Evolutionary conservation across 176 grass and related monocot genomes (phyloP).

Genomic region (Oryza officinalis): DNA sequence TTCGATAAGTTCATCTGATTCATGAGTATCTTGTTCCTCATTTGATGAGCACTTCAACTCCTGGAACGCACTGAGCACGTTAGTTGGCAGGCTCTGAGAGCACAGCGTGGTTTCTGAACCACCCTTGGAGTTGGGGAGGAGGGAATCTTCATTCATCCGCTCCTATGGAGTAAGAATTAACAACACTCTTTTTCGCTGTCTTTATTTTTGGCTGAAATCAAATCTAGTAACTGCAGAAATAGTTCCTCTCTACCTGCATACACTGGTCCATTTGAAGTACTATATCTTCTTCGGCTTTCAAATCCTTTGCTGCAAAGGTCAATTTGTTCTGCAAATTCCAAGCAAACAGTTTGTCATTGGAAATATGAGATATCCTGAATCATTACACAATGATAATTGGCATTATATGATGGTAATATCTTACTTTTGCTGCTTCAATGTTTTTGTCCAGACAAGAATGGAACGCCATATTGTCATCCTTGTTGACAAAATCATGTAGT

Average conservation of each 20-base stretch:
- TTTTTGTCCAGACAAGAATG: constrained; percentile 56
- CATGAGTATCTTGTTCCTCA: constrained; percentile 44
- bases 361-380: background rate
- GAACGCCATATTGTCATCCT: constrained; percentile 67
- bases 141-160: constrained; percentile 43
- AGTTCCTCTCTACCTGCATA: constrained; percentile 51
- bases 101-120: constrained; percentile 17
- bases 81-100: constrained; percentile 42
- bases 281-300: constrained; percentile 43
- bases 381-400: background rate
- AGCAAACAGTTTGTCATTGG: background rate
- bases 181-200: background rate
- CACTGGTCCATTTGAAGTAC: constrained; percentile 42
- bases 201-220: background rate
- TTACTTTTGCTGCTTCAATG: constrained; percentile 62
- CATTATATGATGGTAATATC: background rate
- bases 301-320: constrained; percentile 32
- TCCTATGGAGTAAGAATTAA: constrained; percentile 33
- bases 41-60: constrained; percentile 50
- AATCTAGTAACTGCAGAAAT: background rate
- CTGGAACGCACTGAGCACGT: constrained; percentile 21
- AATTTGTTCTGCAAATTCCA: constrained; percentile 58
- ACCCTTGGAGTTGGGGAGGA: constrained; percentile 32
- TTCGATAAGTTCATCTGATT: constrained; percentile 51
- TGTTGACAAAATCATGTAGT: constrained; percentile 74